Base-by-base conservation (phyloP, 208 protist genomes). In the Acanthamoeba royreba region DNA sequence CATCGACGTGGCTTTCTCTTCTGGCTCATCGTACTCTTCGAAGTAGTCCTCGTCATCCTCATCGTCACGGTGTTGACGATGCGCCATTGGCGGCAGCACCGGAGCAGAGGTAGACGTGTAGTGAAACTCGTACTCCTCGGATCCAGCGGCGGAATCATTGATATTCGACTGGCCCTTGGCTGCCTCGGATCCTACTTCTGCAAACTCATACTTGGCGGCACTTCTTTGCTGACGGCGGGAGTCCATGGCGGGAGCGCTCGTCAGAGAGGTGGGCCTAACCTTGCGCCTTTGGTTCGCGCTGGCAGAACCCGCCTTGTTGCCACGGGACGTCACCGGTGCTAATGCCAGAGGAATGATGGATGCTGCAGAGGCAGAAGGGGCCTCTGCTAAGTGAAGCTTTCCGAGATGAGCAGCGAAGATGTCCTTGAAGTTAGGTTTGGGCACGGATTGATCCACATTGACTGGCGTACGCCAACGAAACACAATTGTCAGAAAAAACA, bases 361-460 rank as follows among this genome's bases (percentile, higher is more conserved):
- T 33, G 77, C 17, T n/a, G 42, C 31, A 2, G 11, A 1, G 40
- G 38, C 2, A 9, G 77, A 42, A 13, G 47, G 17, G 22, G 4
- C 42, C 74, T 7, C 77, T 33, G 77, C 77, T 25, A 86, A 35
- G 47, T 86, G 77, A 33, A 86, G 77, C 77, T 86, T 86, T 1
- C 77, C 77, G 45, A 86, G 77, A 43, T 86, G 77, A 9, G 31
- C n/a, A 19, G 77, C 31, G 31, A 86, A 86, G 42, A 86, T 55
- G 77, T 86, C 77, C 47, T 86, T 74, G 63, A 74, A 74, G 63
- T 74, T 74, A 35, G 63, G 25, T 35, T 74, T 74, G 63, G 63
- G 63, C 63, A 15, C 19, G 63, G 63, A n/a, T 35, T 74, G 63
- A 35, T 74, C 63, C 22, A 74, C 63, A 40, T 74, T 74, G 33